Percentiles rank a stretch among this genome's conserved stretches.
Evolutionary conservation across 2,329 filamentous ascomycete genomes (phyloP).

Genomic region (Neospermospora avenae): DNA sequence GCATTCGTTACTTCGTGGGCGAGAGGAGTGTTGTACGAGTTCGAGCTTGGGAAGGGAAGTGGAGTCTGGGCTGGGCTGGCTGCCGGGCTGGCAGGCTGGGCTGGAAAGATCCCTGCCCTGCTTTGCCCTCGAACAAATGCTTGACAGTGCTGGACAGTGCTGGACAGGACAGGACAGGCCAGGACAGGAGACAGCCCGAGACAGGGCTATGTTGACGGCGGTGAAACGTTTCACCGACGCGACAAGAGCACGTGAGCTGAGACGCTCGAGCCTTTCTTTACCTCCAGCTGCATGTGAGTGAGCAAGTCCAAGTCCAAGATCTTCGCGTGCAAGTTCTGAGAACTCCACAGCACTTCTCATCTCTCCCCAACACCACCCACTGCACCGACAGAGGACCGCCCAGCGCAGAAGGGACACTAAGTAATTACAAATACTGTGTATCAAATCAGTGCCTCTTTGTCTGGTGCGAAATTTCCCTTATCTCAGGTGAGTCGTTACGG

Average conservation of each 20-base stretch:
- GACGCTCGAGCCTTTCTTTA: not conserved
- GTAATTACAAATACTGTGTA: not conserved
- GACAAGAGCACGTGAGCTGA: not conserved
- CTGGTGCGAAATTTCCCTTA: not conserved
- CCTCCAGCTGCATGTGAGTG: too few relatives aligned
- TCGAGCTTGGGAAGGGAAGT: too few relatives aligned
- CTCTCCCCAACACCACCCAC: not conserved
- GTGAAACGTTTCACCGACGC: not conserved
- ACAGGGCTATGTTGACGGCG: too few relatives aligned
- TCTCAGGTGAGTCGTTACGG: not conserved
- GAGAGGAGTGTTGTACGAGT: not conserved
- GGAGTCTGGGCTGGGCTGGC: constrained; percentile 1
- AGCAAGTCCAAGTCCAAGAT: not conserved
- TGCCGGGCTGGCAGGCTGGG: too few relatives aligned
- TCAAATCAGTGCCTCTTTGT: not conserved
- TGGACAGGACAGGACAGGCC: too few relatives aligned
- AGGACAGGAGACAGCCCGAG: too few relatives aligned
- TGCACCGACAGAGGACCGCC: not conserved
- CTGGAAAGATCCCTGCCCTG: not conserved
- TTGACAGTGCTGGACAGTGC: not conserved
- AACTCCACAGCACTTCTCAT: constrained; percentile 3
- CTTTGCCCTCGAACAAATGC: not conserved
- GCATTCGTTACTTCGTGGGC: not conserved
- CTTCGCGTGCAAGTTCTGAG: constrained; percentile 7
- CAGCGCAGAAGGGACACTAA: not conserved